A percentile compares a stretch with the other conserved stretches of the same genome.
These are phyloP conservation scores for Fagopyrum esculentum DNA, from an alignment of 148 eudicot genomes.

Conservation along the genomic window DNA sequence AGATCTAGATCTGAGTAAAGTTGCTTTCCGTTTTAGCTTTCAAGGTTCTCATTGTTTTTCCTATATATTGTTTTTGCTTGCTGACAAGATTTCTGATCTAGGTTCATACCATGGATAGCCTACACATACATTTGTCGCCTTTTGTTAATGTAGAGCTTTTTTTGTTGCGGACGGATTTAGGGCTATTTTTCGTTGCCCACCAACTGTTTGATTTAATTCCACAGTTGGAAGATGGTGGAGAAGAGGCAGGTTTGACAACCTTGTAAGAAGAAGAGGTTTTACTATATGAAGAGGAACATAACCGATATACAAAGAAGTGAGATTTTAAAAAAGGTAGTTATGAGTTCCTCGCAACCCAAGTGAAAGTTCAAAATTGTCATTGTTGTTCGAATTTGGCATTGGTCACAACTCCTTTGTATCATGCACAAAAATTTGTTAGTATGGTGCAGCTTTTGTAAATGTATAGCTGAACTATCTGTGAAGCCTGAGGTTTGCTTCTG, in stretches of 20 bases:
- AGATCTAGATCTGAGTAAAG: too few species aligned
- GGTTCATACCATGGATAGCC: too few species aligned
- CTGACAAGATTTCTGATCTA: too few species aligned
- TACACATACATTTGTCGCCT: background rate
- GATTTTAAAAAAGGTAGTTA: too few species aligned
- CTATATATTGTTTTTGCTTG: too few species aligned
- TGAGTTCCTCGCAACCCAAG: background rate
- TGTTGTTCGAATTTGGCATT: background rate
- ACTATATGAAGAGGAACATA: background rate
- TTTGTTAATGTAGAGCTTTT: background rate
- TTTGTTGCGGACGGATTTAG: background rate
- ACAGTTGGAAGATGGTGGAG: slow-evolving; percentile 25
- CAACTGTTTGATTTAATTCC: slow-evolving; percentile 10
- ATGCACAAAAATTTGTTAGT: slow-evolving; percentile 30
- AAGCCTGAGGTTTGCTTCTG: background rate
- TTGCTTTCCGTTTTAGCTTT: too few species aligned
- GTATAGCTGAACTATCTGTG: slow-evolving; percentile 6
- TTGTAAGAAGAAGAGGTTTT: slow-evolving; percentile 46
- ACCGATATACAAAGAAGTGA: too few species aligned
- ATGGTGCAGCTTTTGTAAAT: slow-evolving; percentile 38
- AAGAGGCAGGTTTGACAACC: slow-evolving; percentile 50
- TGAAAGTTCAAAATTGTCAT: background rate
- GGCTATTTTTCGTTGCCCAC: background rate
- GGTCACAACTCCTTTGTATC: slow-evolving; percentile 10
- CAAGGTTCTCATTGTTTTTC: too few species aligned